Evolutionary conservation across 2,329 filamentous ascomycete species (phyloP), one percentile per base, ranked within the genome.

Genomic region (Teratosphaeria gauchensis): DNA sequence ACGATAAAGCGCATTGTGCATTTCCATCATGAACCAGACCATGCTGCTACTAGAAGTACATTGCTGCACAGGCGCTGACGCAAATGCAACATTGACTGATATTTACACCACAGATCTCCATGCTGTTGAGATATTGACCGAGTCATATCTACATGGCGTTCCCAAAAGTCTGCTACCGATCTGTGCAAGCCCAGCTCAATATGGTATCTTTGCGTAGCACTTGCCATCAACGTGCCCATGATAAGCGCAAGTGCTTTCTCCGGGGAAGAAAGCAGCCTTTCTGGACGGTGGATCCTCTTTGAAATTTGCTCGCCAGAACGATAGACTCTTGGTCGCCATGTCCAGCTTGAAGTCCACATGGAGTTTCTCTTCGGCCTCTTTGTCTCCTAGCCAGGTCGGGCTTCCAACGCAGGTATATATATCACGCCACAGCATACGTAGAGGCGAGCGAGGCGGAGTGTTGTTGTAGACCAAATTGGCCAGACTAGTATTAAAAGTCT

Each of bases 351-450:
- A 65, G 12, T 63, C 60, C 4, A 53, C 19, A 31, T 57, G 42
- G 1, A 62, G n/a, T 11, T 46, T 7, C 11, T 54, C 54, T 7
- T 38, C 53, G 11, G 35, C 19, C 32, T 28, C 30, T 1, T 48
- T 28, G 28, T 52, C 53, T 1, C 53, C 33, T 11, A 58, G 35
- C 58, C 56, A 60, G 5, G 56, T 54, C 14, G 51, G 19, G 3
- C 38, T 57, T 14, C 61, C 62, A 6, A 53, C 54, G 19, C 55
- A 46, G 42, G 30, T 53, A 55, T 66, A 68, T 19, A 63, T 52
- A 11, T 68, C 64, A 8, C 59, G 35, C 42, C 62, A 54, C 28
- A 68, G 59, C 8, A 59, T 58, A 11, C 65, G 59, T 14, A 64
- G 58, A 3, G 59, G 59, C 0, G 63, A 65, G 0, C 12, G 24